Percentiles rank a stretch among this genome's conserved stretches.
Evolutionary conservation across 768 basidiomycete species (phyloP).

Genomic region (Cyclocybe cylindracea): DNA sequence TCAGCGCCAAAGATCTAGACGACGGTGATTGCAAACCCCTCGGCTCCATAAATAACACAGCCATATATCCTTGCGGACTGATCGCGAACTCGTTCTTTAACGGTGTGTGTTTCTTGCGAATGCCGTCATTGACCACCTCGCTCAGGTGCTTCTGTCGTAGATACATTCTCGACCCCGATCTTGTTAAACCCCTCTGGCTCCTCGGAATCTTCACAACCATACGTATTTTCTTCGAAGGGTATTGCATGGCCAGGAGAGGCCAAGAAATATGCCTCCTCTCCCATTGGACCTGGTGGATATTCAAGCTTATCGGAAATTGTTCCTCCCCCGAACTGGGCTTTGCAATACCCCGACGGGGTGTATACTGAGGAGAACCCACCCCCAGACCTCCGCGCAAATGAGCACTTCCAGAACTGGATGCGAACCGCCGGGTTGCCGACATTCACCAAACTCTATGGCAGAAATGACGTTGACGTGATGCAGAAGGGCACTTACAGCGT

Average conservation of each 20-base stretch:
- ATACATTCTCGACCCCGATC: conserved; percentile 73
- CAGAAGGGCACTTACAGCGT: conserved; percentile 74
- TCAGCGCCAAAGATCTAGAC: conserved; percentile 49
- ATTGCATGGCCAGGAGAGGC: conserved; percentile 97
- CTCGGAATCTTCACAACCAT: conserved; percentile 46
- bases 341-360: conserved; percentile 62
- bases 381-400: conserved; percentile 74
- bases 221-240: conserved; percentile 71
- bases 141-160: conserved; percentile 37
- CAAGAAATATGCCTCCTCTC: conserved; percentile 80
- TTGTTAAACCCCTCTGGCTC: conserved; percentile 55
- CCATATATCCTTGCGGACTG: conserved; percentile 93
- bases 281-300: conserved; percentile 51
- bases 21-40: conserved; percentile 89
- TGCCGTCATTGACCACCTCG: neutral
- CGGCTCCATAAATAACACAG: conserved; percentile 50
- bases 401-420: conserved; percentile 99
- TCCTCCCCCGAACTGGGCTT: conserved; percentile 92
- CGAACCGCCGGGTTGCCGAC: conserved; percentile 95
- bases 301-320: conserved; percentile 62
- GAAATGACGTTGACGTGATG: conserved; percentile 82
- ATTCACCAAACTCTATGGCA: conserved; percentile 91
- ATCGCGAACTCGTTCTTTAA: conserved; percentile 98
- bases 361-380: conserved; percentile 67
- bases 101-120: conserved; percentile 46